A percentile compares a stretch with the other conserved stretches of the same genome.
Evolutionary conservation across 2,329 filamentous ascomycete species (phyloP).

Genomic region (Fusarium luffae): DNA sequence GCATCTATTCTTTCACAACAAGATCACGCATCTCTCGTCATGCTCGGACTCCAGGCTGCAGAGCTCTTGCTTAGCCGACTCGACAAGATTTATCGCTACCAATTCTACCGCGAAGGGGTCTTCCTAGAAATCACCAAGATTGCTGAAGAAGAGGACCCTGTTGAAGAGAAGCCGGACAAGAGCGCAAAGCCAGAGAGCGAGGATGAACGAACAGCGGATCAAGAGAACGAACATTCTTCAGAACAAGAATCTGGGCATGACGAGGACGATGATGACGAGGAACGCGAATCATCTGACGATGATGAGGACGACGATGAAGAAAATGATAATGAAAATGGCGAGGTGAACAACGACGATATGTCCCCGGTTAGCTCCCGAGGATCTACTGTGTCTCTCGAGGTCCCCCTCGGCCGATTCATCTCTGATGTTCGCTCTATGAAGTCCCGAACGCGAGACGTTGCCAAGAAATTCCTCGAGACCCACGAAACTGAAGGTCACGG

Average conservation of each 20-base stretch:
- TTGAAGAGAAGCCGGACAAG: conserved; percentile 30
- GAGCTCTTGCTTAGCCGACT: conserved; percentile 87
- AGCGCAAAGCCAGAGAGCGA: conserved; percentile 34
- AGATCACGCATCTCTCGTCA: conserved; percentile 88
- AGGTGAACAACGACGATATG: conserved; percentile 65
- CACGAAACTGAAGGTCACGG: conserved; percentile 82
- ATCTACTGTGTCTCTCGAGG: conserved; percentile 73
- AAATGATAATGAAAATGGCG: conserved; percentile 62
- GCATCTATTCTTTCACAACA: conserved; percentile 96
- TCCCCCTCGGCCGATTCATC: conserved; percentile 60
- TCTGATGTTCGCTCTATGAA: conserved; percentile 66
- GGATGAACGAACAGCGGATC: conserved; percentile 46
- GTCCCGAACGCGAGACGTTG: conserved; percentile 77
- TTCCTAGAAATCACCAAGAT: conserved; percentile 90
- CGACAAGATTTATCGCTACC: conserved; percentile 90
- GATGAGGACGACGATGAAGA: conserved; percentile 66
- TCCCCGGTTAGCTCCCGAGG: conserved; percentile 74
- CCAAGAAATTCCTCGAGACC: conserved; percentile 83
- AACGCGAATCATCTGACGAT: conserved; percentile 52
- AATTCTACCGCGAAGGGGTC: conserved; percentile 97
- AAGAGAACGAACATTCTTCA: conserved; percentile 46
- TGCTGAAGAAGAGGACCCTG: conserved; percentile 61
- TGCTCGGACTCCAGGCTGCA: conserved; percentile 87
- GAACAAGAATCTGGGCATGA: conserved; percentile 47
- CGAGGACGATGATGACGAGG: conserved; percentile 48